Evolutionary conservation across 1,284 basidiomycete species (phyloP).

Genomic region (Pyrrhoderma noxium): DNA sequence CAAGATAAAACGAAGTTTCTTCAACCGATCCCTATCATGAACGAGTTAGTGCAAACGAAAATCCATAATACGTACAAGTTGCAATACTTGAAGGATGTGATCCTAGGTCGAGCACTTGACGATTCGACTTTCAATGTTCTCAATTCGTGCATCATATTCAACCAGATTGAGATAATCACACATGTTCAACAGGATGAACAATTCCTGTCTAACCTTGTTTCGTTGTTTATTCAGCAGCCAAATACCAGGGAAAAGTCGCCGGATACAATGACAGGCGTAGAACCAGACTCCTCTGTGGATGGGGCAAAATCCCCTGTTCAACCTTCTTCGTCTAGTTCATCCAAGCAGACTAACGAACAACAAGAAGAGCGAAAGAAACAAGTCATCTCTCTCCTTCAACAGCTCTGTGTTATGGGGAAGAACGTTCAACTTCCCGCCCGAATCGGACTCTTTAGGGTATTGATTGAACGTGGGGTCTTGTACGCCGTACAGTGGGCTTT

Average conservation of each 20-base stretch:
- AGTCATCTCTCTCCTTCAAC: conserved; percentile 83
- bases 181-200: conserved; percentile 76
- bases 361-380: conserved; percentile 45
- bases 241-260: conserved; percentile 22
- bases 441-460: conserved; percentile 79
- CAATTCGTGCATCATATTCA: conserved; percentile 97
- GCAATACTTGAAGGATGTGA: conserved; percentile 96
- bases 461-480: conserved; percentile 85
- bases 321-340: conserved; percentile 4
- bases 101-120: conserved; percentile 89
- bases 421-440: conserved; percentile 88
- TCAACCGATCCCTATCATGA: conserved; percentile 78
- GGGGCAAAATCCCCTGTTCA: neutral
- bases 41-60: conserved; percentile 70
- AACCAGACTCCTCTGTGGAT: neutral
- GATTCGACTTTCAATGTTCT: conserved; percentile 97
- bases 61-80: conserved; percentile 96
- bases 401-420: conserved; percentile 93
- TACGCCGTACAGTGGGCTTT: conserved; percentile 91
- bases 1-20: conserved; percentile 76
- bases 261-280: conserved; percentile 13
- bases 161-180: conserved; percentile 96
- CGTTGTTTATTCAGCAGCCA: conserved; percentile 51
- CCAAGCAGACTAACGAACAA: neutral
- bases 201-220: conserved; percentile 76